Evolutionary conservation across 306 rosid species (phyloP).

Genomic region (Vachellia pachyceras): DNA sequence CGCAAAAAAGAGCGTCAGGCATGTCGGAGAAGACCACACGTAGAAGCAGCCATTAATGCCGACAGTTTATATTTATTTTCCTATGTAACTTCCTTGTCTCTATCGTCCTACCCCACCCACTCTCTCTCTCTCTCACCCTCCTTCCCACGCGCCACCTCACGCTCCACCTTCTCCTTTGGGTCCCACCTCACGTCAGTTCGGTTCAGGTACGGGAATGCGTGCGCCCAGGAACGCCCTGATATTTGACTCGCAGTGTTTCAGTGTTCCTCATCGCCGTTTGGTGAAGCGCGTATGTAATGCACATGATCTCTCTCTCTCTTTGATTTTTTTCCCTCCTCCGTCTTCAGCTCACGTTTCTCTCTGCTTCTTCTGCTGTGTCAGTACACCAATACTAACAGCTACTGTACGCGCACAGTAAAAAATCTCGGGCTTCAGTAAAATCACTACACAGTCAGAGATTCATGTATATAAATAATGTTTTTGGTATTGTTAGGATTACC

Average conservation of each 20-base stretch:
- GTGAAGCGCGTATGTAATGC: constrained; percentile 39
- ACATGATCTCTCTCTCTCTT: not conserved
- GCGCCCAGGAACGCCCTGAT: constrained; percentile 38
- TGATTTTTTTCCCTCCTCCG: not conserved
- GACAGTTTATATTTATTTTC: constrained; percentile 57
- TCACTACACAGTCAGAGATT: not conserved
- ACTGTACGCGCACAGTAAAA: constrained; percentile 31
- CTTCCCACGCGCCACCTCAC: constrained; percentile 52
- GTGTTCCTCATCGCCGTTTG: constrained; percentile 28
- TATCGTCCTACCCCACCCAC: constrained; percentile 16
- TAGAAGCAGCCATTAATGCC: constrained; percentile 63
- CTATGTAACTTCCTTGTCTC: constrained; percentile 51
- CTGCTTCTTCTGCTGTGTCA: not conserved
- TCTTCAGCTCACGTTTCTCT: constrained; percentile 16
- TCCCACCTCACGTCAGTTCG: constrained; percentile 53
- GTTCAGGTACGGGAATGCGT: constrained; percentile 66
- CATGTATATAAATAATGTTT: not conserved
- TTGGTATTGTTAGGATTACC: constrained; percentile 42
- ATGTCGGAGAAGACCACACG: constrained; percentile 67
- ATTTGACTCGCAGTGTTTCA: constrained; percentile 49
- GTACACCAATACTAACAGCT: constrained; percentile 17
- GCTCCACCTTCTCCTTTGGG: constrained; percentile 40
- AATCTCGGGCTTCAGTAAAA: constrained; percentile 30
- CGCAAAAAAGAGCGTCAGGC: constrained; percentile 49
- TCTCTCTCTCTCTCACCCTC: not conserved